A percentile compares a stretch with the other conserved stretches of the same genome.
These are phyloP conservation scores for Bolboschoenoplectus hybrid DNA, from an alignment of 202 grass and related monocot species.

Conservation along the genomic window DNA sequence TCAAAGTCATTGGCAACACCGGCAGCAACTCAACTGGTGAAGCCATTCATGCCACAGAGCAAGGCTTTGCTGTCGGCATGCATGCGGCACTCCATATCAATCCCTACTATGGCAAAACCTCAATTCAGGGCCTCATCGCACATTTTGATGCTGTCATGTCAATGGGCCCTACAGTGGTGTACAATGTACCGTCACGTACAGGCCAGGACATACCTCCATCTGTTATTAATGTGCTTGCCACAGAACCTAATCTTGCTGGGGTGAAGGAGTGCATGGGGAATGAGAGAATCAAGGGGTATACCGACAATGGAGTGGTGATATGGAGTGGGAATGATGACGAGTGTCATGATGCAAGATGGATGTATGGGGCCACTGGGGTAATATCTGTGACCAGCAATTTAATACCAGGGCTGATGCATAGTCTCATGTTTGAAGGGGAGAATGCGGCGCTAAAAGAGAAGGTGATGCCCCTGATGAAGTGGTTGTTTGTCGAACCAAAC, in stretches of 20 bases:
- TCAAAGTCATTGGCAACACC: constrained; percentile 79
- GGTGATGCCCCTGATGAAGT: constrained; percentile 71
- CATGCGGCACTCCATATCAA: constrained; percentile 89
- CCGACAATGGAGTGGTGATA: constrained; percentile 58
- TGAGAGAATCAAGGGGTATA: constrained; percentile 69
- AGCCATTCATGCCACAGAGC: constrained; percentile 75
- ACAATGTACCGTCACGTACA: constrained; percentile 80
- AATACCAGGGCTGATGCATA: constrained; percentile 72
- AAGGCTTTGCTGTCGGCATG: constrained; percentile 87
- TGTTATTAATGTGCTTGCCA: constrained; percentile 56
- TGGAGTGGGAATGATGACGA: constrained; percentile 91
- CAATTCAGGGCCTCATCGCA: constrained; percentile 55
- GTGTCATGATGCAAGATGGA: constrained; percentile 88
- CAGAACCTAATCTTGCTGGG: constrained; percentile 67
- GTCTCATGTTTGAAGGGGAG: constrained; percentile 72
- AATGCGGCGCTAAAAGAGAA: constrained; percentile 56
- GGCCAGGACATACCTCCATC: constrained; percentile 78
- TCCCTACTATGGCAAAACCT: constrained; percentile 97
- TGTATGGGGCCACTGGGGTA: constrained; percentile 69
- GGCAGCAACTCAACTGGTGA: constrained; percentile 88
- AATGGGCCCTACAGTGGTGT: constrained; percentile 88
- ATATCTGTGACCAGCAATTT: constrained; percentile 91
- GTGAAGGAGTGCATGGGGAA: constrained; percentile 90
- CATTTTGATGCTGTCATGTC: constrained; percentile 82
- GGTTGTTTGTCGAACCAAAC: constrained; percentile 81